Base-by-base conservation (phyloP, 106 monocot species). In the Iris macrosiphon region DNA sequence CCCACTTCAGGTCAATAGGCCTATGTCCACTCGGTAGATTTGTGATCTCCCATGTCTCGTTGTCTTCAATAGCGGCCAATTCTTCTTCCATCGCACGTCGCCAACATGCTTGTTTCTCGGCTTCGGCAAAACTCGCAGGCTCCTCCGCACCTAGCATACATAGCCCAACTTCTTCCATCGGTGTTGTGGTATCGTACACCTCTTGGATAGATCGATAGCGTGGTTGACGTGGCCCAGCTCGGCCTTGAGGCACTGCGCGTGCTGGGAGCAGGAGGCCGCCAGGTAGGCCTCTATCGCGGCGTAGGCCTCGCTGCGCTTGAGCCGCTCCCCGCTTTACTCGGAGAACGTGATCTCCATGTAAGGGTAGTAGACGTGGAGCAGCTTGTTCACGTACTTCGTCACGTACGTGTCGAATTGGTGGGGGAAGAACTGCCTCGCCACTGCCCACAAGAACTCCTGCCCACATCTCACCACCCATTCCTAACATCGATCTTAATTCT, bases 281-380 rank as follows among this genome's bases (percentile, higher is more conserved):
- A 89, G 71, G 52, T 90, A 90, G 57, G 71, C 38, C 24, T 78
- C 77, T 34, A 84, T 70, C 55, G 71, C 72, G n/a, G 51, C 15
- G 72, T 55, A 90, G 40, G 82, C 78, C 30, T 70, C 61, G 71
- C 65, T 80, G 31, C 80, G 61, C 24, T 29, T 57, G 19, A 77
- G 29, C 19, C 55, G 46, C 12, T 65, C 69, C 41, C 71, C 65
- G 30, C 53, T n/a, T 56, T 58, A 69, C 64, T 90, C 84, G 38
- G 67, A 40, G 72, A 90, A 45, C 47, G 59, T 60, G 64, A 90
- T 68, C 13, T 77, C 44, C 18, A 80, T 34, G 77, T 84, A 84
- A 15, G 89, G 84, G 66, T 63, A 67, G 31, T 79, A 4, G 41
- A 52, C 21, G 47, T 37, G 0, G 13, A 59, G 6, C 25, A 79